These are phyloP conservation scores for Solanum sejunctum DNA, from an alignment of 257 asterid genomes.

Conservation along the genomic window DNA sequence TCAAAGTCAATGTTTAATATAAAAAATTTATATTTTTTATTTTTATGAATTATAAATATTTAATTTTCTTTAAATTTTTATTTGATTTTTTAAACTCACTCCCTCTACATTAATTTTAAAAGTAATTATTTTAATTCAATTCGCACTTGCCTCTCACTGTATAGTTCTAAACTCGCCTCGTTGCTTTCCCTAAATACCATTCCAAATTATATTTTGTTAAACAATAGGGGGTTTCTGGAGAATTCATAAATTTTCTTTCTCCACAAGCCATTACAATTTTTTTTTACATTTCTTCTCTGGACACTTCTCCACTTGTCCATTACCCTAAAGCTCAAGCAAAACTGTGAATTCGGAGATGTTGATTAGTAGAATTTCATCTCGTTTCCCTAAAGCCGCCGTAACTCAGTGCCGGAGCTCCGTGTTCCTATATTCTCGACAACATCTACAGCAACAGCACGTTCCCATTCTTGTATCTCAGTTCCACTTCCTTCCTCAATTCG, in stretches of 20 bases:
- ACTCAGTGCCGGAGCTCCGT: constrained; percentile 38
- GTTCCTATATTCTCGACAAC: constrained; percentile 16
- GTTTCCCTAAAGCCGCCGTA: constrained; percentile 31
- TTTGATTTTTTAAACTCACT: no score
- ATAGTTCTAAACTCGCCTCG: no score
- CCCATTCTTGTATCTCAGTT: constrained; percentile 16
- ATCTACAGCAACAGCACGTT: constrained; percentile 7
- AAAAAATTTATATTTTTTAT: no score
- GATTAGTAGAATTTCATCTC: constrained; percentile 31
- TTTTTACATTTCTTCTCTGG: neutral
- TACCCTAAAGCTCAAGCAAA: neutral
- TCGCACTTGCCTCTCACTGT: rapidly evolving
- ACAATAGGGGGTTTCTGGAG: neutral
- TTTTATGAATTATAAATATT: no score
- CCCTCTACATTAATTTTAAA: no score
- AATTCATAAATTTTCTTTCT: neutral
- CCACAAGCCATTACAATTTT: neutral
- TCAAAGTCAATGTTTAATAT: no score
- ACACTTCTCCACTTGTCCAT: neutral
- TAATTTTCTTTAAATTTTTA: no score
- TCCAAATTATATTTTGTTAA: neutral
- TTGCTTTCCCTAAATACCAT: no score
- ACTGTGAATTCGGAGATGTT: constrained; percentile 26
- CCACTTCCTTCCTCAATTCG: constrained; percentile 15
- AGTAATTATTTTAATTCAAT: no score